A percentile compares a stretch with the other conserved stretches of the same genome.
Evolutionary conservation across 2,329 filamentous ascomycete species (phyloP).

Genomic region (Neofusicoccum sp.): DNA sequence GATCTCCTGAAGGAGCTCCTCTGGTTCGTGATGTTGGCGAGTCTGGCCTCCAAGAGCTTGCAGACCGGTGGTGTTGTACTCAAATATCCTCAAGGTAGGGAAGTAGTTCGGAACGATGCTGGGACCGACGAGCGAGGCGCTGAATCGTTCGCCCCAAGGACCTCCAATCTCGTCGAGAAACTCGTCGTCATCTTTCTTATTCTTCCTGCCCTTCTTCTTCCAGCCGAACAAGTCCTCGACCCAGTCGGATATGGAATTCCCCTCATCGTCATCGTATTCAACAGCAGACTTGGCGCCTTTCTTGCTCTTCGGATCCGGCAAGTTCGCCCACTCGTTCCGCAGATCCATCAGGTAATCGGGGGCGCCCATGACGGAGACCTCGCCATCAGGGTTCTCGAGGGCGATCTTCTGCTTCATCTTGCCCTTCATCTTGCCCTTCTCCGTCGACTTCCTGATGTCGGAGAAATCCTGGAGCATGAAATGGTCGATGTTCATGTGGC

Average conservation of each 20-base stretch:
- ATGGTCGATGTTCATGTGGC: slow-evolving; percentile 99
- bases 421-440: slow-evolving; percentile 45
- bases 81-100: slow-evolving; percentile 83
- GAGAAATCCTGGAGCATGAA: slow-evolving; percentile 89
- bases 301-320: slow-evolving; percentile 59
- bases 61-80: slow-evolving; percentile 87
- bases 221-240: slow-evolving; percentile 22
- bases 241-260: slow-evolving; percentile 13
- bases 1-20: slow-evolving; percentile 31
- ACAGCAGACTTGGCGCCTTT: background rate
- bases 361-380: slow-evolving; percentile 68
- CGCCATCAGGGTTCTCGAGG: slow-evolving; percentile 36
- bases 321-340: slow-evolving; percentile 72
- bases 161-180: slow-evolving; percentile 73
- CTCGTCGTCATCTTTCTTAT: slow-evolving; percentile 54
- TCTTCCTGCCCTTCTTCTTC: slow-evolving; percentile 25
- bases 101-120: slow-evolving; percentile 94
- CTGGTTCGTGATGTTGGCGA: slow-evolving; percentile 30
- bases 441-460: slow-evolving; percentile 66
- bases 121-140: slow-evolving; percentile 76
- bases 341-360: slow-evolving; percentile 79
- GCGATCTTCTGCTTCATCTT: slow-evolving; percentile 15
- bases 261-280: background rate
- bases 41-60: slow-evolving; percentile 44
- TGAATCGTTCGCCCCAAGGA: slow-evolving; percentile 81